Base-by-base conservation (phyloP, 805 yeast species). In the Nakazawaea peltata region DNA sequence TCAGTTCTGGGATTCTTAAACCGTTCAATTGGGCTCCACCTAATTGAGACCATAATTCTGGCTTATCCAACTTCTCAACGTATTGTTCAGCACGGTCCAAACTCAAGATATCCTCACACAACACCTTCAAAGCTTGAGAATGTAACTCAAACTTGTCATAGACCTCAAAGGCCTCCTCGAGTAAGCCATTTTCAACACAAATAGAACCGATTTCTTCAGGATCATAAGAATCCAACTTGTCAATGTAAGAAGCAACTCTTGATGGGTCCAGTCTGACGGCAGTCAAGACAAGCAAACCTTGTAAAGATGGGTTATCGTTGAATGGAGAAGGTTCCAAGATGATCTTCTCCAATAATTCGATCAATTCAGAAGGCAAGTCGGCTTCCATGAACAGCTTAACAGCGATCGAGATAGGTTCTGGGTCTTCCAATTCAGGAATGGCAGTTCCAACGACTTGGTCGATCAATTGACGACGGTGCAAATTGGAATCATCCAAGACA, bases 21-120 rank as follows among this genome's bases (percentile, higher is more conserved):
- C 97, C 98, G 50, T 86, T 85, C 53, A 92, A 71, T 64, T 92
- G 97, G 39, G 98, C 97, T 56, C 79, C 75, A 71, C 97, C 99
- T 39, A 92, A 72, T 58, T 86, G 94, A 50, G 84, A 81, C 97
- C 97, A 92, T 45, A 90, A 69, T 47, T 81, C 94, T 9, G 95
- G 76, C 23, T 73, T 68, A 51, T 88, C 88, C 44, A 85, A 67
- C 61, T 84, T 84, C 52, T 88, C 97, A 44, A 95, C 97, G 53
- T 84, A 92, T 39, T 77, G 76, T 51, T 81, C 90, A 53, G 94
- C 98, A 56, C 97, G 80, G 60, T 92, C 98, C 40, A 92, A 74
- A 3, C 96, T 85, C 82, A 90, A 72, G 46, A 92, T 69, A 51
- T 92, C 92, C 49, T 90, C 98, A 41, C 86, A 90, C 51, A 92